Evolutionary conservation across 257 asterid genomes (phyloP), one percentile per base, ranked within the genome.

Genomic region (Solanum etuberosum): DNA sequence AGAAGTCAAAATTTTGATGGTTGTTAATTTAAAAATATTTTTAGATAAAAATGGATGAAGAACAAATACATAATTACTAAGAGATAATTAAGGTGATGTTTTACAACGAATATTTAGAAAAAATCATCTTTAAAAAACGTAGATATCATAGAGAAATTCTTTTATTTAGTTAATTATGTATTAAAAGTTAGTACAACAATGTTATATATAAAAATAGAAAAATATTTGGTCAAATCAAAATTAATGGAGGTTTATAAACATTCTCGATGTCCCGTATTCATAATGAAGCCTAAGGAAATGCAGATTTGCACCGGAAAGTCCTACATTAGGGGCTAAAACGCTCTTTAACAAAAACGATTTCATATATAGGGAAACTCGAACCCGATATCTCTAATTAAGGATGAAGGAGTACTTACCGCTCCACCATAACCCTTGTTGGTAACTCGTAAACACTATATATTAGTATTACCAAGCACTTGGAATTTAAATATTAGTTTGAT

Each of bases 231-330:
- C 1, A 29, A 13, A 68, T 48, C 5, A 15, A 48, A 48, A 48
- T 15, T 29, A 3, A 1, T 59, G 10, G 23, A 23, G 6, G 14
- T 15, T 10, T 4, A 20, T 7, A 54, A 54, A 20, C 7, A 12
- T 9, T 10, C 7, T 1, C 12, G 48, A 5, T 12, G 48, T 42
- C 2, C 16, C 11, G 0, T 42, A 42, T 5, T 42, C 1, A 42
- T 42, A 32, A 11, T 42, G 0, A 0, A 11, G 16, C 1, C 2
- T 15, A 5, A 42, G 0, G 11, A 42, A 42, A 42, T 42, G 11
- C 5, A 42, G 5, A 42, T 42, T 42, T 42, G 48, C 5, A 42
- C 1, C 48, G 5, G 4, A 11, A 42, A 10, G 3, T 11, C 4
- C 14, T 3, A 40, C 4, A 40, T 9, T 9, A 13, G 0, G 35